A percentile compares a stretch with the other conserved stretches of the same genome.
These are phyloP conservation scores for Tilletia setariae DNA, from an alignment of 1,284 basidiomycete genomes.

Conservation along the genomic window DNA sequence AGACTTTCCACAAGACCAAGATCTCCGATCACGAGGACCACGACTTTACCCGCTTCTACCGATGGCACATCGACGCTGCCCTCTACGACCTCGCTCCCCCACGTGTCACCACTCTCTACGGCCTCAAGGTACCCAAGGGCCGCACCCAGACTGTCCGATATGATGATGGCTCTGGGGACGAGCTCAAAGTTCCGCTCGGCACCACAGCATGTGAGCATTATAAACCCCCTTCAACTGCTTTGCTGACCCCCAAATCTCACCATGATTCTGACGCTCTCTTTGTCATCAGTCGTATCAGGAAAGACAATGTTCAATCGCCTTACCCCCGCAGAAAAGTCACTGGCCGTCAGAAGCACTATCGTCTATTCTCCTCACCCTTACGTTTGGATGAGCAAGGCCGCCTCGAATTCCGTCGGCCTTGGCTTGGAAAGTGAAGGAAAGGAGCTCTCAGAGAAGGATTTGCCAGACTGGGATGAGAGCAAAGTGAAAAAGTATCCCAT, in stretches of 20 bases:
- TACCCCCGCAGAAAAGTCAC: constrained; percentile 69
- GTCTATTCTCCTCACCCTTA: constrained; percentile 63
- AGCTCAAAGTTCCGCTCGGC: constrained; percentile 74
- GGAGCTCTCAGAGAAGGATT: constrained; percentile 65
- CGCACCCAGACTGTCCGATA: constrained; percentile 69
- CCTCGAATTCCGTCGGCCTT: constrained; percentile 69
- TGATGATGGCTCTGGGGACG: constrained; percentile 83
- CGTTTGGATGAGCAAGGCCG: constrained; percentile 73
- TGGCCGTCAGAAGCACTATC: constrained; percentile 63
- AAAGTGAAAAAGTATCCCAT: constrained; percentile 70
- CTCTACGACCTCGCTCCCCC: constrained; percentile 74
- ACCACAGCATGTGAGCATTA: constrained; percentile 66
- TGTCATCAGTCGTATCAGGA: constrained; percentile 56
- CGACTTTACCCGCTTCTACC: constrained; percentile 72
- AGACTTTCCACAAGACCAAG: constrained; percentile 80
- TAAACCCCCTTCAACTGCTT: background rate
- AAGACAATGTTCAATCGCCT: constrained; percentile 81
- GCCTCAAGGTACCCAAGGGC: constrained; percentile 70
- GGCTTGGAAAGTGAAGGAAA: constrained; percentile 73
- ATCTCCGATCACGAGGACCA: constrained; percentile 73
- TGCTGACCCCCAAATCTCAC: background rate
- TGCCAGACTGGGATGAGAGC: constrained; percentile 71
- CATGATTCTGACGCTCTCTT: background rate
- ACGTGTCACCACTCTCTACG: constrained; percentile 82
- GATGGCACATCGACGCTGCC: constrained; percentile 81